Evolutionary conservation across 2,329 filamentous ascomycete species (phyloP).

Genomic region (Ciborinia camelliae): DNA sequence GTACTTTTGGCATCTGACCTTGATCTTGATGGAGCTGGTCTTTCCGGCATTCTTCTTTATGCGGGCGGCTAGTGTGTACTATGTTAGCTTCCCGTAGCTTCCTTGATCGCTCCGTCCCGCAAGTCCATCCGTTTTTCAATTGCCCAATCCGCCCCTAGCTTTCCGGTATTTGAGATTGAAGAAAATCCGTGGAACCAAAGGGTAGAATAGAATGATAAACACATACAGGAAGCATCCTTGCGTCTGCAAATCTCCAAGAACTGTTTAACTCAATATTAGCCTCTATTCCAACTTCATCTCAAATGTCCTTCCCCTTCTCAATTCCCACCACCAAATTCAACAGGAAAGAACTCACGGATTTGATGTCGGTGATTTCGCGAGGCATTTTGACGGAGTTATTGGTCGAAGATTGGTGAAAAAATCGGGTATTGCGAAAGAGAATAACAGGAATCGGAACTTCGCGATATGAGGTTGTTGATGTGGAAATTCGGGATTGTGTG

Average conservation of each 20-base stretch:
- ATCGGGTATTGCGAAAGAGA: slow-evolving; percentile 17
- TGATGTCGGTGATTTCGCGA: slow-evolving; percentile 97
- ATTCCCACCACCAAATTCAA: neutral
- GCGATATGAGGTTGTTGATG: slow-evolving; percentile 20
- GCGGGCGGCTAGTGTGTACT: slow-evolving; percentile 62
- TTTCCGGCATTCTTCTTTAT: slow-evolving; percentile 84
- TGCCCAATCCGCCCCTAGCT: slow-evolving; percentile 1
- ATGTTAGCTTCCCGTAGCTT: slow-evolving; percentile 24
- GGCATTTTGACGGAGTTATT: slow-evolving; percentile 76
- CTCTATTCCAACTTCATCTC: neutral
- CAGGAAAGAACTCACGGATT: slow-evolving; percentile 55
- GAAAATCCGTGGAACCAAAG: neutral
- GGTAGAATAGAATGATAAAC: slow-evolving; percentile 13
- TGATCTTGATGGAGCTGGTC: slow-evolving; percentile 97
- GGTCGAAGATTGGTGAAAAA: slow-evolving; percentile 27
- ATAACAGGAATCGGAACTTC: slow-evolving; percentile 17
- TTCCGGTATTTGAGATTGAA: neutral
- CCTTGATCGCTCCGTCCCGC: neutral
- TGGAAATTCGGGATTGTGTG: slow-evolving; percentile 22
- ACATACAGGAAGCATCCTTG: slow-evolving; percentile 99
- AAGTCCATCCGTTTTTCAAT: neutral
- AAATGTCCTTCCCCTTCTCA: neutral
- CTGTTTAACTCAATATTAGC: slow-evolving; percentile 42
- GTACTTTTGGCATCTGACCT: slow-evolving; percentile 96
- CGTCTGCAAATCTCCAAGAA: slow-evolving; percentile 99